Percentiles rank a stretch among this genome's conserved stretches.
Conservation (phyloP, 371 early-diverging fungal genomes). For the Apophysomyces variabilis region DNA sequence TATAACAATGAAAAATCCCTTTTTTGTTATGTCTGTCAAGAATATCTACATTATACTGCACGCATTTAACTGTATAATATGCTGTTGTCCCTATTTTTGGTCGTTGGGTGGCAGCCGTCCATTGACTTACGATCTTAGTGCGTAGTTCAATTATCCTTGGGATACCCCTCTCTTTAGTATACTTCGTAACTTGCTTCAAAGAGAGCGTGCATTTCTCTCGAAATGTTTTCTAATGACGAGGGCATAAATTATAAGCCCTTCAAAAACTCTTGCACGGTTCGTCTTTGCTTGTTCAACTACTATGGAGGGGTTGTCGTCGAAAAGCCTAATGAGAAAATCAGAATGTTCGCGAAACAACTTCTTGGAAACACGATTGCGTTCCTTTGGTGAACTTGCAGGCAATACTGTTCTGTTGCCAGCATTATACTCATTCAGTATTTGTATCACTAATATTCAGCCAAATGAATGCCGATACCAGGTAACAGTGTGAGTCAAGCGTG, state of each 20-base stretch:
- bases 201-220: background rate
- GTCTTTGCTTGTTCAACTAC: background rate
- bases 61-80: no score
- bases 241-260: background rate
- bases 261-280: background rate
- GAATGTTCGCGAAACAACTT: background rate
- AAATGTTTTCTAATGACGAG: background rate
- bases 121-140: background rate
- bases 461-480: no score
- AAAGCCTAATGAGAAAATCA: background rate
- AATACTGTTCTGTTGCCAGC: background rate
- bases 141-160: background rate
- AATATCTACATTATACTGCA: conserved; percentile 11
- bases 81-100: no score
- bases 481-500: no score
- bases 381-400: background rate
- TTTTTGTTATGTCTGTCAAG: background rate
- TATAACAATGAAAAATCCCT: background rate
- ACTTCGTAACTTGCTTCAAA: background rate
- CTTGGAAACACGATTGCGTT: background rate
- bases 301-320: background rate
- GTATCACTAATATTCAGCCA: no score
- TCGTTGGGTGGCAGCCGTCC: background rate
- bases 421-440: background rate
- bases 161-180: background rate